Base-by-base conservation (phyloP, 2,329 filamentous ascomycete genomes). In the Fusarium compactum region DNA sequence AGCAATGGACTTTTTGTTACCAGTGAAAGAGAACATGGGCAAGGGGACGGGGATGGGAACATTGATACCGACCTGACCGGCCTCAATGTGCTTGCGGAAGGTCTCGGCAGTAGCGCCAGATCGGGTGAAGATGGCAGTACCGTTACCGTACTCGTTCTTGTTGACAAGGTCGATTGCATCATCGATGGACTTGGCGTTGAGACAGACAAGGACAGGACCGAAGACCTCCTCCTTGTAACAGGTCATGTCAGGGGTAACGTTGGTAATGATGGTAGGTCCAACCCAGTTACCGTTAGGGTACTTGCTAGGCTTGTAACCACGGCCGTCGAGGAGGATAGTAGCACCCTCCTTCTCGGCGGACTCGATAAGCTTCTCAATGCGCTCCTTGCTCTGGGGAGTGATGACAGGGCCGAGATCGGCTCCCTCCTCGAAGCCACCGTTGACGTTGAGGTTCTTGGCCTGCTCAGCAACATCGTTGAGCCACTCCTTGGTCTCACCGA, bases 171-270 rank as follows among this genome's bases (percentile, higher is more conserved):
- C 88, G 74, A 96, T 90, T 40, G 92, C 93, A 56, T 94, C 92
- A 77, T 95, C 91, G 58, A 95, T 87, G 8, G 91, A 93, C 44
- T 91, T 88, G 20, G 92, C 91, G 76, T 93, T 92, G 68, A 96
- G 84, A 83, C 92, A 94, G 61, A 96, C 92, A 20, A 96, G 86
- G 12, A 96, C 93, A 3, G 93, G 93, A 3, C 93, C 93, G 71
- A 96, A 96, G 77, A 96, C 94, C 81, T 96, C 93, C 80, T 96
- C 91, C 65, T 82, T 89, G 85, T 96, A 96, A 86, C 93, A 96
- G 73, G 86, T 87, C 93, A 96, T 96, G 70, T 92, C 85, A 7
- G 90, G 87, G 60, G 90, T 95, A 25, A 96, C 93, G 81, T 94
- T 90, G 75, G 90, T 87, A 81, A 96, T 94, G 80, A 96, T 91